Base-by-base conservation (phyloP, 2,329 filamentous ascomycete species). In the Septoria linicola region DNA sequence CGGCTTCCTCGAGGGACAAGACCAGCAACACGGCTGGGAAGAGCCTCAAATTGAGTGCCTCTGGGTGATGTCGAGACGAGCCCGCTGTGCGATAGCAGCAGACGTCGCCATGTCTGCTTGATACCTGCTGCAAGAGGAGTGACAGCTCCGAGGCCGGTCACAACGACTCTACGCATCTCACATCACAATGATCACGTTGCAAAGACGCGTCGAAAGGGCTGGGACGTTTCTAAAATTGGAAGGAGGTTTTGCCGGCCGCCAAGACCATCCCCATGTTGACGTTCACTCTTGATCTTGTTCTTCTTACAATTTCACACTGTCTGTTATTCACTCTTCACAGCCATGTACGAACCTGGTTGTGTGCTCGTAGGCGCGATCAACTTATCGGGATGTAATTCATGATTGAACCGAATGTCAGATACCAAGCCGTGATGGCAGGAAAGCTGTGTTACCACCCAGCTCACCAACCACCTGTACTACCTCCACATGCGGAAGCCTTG, bases 1-100 rank as follows among this genome's bases (percentile, higher is more conserved):
- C 62, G 66, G 17, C 57, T 61, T 0, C 80, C 81, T 17, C 71
- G 69, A 1, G 92, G 90, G 1, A 99, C 87, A 14, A 93, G 67
- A 1, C 87, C 93, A 36, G 91, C 92, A 44, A 97, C 83, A 47
- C 85, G 89, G 68, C 89, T 93, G 10, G 92, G 89, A 35, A 96
- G 75, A 36, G 83, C 80, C 7, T 76, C 76, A 78, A 91, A 96
- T 59, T 75, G 69, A 56, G 76, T 56, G 72, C 83, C 80, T 45
- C 81, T 77, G 51, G 80, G 69, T 51, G 79, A 80, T 45, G 93
- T 80, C 61, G 87, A 92, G 51, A 84, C 79, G 62, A 99, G 83
- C 58, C 91, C 93, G 55, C 85, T 90, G 32, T 91, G 78, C 37
- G 89, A 84, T 35, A 87, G 83, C 23, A 97, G 70, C 35, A 99